phyloP scores from a whole-genome alignment of 2,329 filamentous ascomycete genomes.

The Daldinia sp. region DNA sequence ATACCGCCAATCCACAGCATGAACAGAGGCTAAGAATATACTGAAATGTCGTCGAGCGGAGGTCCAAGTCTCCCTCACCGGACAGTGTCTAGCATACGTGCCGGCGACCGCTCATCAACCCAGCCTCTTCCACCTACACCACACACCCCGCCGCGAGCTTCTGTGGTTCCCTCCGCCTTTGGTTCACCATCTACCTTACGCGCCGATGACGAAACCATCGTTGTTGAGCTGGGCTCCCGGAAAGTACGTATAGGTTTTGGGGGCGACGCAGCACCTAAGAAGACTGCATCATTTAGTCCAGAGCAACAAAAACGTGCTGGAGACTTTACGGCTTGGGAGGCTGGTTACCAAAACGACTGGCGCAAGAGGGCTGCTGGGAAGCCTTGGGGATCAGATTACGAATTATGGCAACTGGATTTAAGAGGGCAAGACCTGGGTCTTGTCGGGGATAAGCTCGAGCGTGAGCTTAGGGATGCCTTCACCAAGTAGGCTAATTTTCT shows the following conservation, averaged over 20 bases:
- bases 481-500: constrained; percentile 66
- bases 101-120: constrained; percentile 47
- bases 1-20: background rate
- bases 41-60: constrained; percentile 54
- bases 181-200: constrained; percentile 68
- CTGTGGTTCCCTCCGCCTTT: constrained; percentile 60
- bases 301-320: constrained; percentile 80
- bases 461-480: constrained; percentile 81
- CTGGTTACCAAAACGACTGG: constrained; percentile 59
- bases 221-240: constrained; percentile 84
- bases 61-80: constrained; percentile 62
- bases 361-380: constrained; percentile 55
- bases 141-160: constrained; percentile 62
- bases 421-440: constrained; percentile 77
- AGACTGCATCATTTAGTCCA: constrained; percentile 73
- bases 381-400: constrained; percentile 69
- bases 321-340: constrained; percentile 78
- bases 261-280: constrained; percentile 81
- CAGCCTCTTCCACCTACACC: constrained; percentile 56
- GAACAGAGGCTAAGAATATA: background rate
- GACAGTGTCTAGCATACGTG: constrained; percentile 65
- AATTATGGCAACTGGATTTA: constrained; percentile 84
- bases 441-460: constrained; percentile 86
- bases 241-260: constrained; percentile 85
- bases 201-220: constrained; percentile 82